Percentiles rank a stretch among this genome's conserved stretches.
Evolutionary conservation across 257 asterid species (phyloP).

Genomic region (Petrea volubilis): DNA sequence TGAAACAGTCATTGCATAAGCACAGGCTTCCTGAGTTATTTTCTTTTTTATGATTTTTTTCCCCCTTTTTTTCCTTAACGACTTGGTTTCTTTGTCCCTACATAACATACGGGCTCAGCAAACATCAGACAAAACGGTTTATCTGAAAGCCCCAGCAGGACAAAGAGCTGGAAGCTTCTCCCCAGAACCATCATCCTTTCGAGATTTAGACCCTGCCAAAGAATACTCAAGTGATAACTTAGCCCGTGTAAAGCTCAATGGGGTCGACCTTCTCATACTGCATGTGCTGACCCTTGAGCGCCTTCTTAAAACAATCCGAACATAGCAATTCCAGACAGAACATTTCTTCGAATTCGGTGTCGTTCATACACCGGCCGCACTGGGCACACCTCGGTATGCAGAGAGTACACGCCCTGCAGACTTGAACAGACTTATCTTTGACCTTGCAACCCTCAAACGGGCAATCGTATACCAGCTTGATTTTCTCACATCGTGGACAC

Average conservation of each 20-base stretch:
- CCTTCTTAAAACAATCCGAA: slow-evolving; percentile 45
- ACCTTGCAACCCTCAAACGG: slow-evolving; percentile 52
- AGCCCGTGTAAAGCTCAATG: neutral
- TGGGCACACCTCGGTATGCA: slow-evolving; percentile 60
- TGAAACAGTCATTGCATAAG: neutral
- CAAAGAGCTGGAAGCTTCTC: neutral
- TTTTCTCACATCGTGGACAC: slow-evolving; percentile 58
- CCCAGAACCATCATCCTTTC: slow-evolving; percentile 8
- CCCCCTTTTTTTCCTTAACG: neutral
- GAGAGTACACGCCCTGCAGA: slow-evolving; percentile 60
- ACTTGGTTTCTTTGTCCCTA: neutral
- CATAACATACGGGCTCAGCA: neutral
- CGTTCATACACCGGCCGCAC: slow-evolving; percentile 61
- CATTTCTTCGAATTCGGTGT: slow-evolving; percentile 56
- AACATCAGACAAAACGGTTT: neutral
- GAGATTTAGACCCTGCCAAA: slow-evolving; percentile 5
- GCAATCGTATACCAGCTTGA: slow-evolving; percentile 64
- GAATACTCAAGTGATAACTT: neutral
- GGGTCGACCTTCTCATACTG: slow-evolving; percentile 22
- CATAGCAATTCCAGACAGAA: slow-evolving; percentile 61
- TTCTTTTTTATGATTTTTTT: neutral
- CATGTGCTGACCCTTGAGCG: slow-evolving; percentile 17
- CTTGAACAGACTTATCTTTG: slow-evolving; percentile 31
- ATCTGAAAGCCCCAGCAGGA: slow-evolving; percentile 4
- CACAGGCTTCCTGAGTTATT: neutral